Base-by-base conservation (phyloP, 164 flowering plant genomes). In the Sedum album region DNA sequence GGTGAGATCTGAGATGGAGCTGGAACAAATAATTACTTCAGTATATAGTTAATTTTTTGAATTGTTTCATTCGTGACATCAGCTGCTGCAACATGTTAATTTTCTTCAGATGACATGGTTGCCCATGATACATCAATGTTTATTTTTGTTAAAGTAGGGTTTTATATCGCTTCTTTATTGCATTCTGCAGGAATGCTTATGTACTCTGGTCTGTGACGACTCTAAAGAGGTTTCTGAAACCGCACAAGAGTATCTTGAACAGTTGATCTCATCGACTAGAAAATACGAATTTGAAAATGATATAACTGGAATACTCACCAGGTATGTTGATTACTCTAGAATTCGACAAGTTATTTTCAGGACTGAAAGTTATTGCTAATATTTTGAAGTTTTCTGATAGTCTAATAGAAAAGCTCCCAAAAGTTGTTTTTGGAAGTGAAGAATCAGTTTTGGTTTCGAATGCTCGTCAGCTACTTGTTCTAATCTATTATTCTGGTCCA, bases 401-500 rank as follows among this genome's bases (percentile, higher is more conserved):
- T 83, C 85, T 90, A 18, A 63, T 89, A 69, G 88, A 86, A 73
- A 90, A 85, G 80, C 94, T 95, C 71, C 99, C 97, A 26, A 81
- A 82, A 69, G 75, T 83, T 71, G 83, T 95, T 69, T 89, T 95
- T 67, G 91, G 93, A 66, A 83, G 70, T 72, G 94, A 92, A 60
- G 96, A 86, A 72, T 51, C 82, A 46, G 66, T 76, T 74, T 93
- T 89, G 26, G 67, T 94, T 4, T 83, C 93, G 55, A 82, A 83
- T 78, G 90, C 86, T 26, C 96, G 85, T 68, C 81, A 84, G 67
- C 76, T 95, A 57, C 89, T 95, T 65, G 90, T 82, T 33, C 73
- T 90, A 36, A 83, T 85, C 38, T 92, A 88, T 73, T 88, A 81
- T 78, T 84, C 96, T 21, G 99, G 99, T 71, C 97, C 99, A 71